Conservation (phyloP, 768 basidiomycete genomes). For the Pleurotus cornucopiae region DNA sequence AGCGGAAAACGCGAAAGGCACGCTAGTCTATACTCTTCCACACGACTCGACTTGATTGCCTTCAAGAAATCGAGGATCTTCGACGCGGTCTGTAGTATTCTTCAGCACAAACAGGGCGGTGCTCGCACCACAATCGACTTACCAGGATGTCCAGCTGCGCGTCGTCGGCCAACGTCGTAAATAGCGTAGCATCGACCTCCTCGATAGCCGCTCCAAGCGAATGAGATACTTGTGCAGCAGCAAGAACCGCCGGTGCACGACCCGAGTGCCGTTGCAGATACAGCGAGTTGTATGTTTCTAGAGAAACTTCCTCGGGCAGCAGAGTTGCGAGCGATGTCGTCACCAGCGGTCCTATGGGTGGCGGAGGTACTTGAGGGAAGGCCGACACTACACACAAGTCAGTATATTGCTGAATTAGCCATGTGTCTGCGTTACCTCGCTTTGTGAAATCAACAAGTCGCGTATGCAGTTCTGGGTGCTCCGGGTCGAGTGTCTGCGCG, state of each 20-base stretch:
- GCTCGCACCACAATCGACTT: slow-evolving; percentile 10
- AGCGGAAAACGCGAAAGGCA: slow-evolving; percentile 52
- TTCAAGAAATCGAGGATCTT: slow-evolving; percentile 44
- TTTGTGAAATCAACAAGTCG: slow-evolving; percentile 63
- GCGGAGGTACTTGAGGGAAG: slow-evolving; percentile 37
- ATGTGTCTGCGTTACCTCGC: slow-evolving; percentile 32
- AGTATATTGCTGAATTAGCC: background rate
- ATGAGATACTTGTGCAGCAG: slow-evolving; percentile 53
- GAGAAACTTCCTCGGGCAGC: slow-evolving; percentile 51
- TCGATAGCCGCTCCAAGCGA: slow-evolving; percentile 42
- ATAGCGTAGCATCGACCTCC: slow-evolving; percentile 60
- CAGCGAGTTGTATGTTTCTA: slow-evolving; percentile 50
- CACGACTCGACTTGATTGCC: slow-evolving; percentile 44
- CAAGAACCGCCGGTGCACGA: slow-evolving; percentile 52
- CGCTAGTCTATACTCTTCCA: slow-evolving; percentile 56
- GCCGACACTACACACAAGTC: slow-evolving; percentile 34
- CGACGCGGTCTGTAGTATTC: slow-evolving; percentile 42
- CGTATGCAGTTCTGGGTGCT: slow-evolving; percentile 66
- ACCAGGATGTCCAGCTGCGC: slow-evolving; percentile 47
- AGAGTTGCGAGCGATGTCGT: slow-evolving; percentile 42
- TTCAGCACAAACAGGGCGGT: too few relatives aligned
- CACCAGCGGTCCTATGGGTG: slow-evolving; percentile 47
- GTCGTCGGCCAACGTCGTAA: slow-evolving; percentile 41
- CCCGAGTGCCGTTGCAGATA: slow-evolving; percentile 53
- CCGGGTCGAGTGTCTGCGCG: slow-evolving; percentile 48